Base-by-base conservation (phyloP, 805 yeast species). In the Candida maesae region DNA sequence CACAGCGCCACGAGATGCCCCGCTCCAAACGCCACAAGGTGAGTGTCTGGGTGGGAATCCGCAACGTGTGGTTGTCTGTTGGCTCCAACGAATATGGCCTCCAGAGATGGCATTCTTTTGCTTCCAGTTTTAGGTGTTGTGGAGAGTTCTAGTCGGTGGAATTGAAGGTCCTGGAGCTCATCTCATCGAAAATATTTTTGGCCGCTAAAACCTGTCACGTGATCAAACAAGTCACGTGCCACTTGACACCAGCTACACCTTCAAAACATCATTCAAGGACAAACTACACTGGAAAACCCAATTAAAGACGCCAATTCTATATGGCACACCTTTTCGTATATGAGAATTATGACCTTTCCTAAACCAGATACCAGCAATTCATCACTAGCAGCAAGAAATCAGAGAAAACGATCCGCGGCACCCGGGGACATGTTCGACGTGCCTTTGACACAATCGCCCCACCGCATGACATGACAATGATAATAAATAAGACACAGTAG, bases 51-150 rank as follows among this genome's bases (percentile, higher is more conserved):
- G 44, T 71, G 67, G 49, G 71, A 73, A 52, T 79, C 89, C 18
- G 80, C 71, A 6, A 74, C 77, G 44, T 73, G 76, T 5, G 78
- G 65, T 51, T 81, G 87, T 45, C 73, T 74, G 57, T 84, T 85
- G 26, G 87, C 88, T 13, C 95, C 95, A 15, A 76, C 67, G 56
- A 84, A 82, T 4, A 80, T 66, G 14, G 84, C 85, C 42, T 79
- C 83, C 1, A 39, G 40, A 24, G 35, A 38, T 2, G 53, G 38
- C 57, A 51, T 54, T 4, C 14, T 25, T 8, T 10, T 8, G n/a
- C 10, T 25, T n/a, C n/a, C n/a, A n/a, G n/a, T n/a, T n/a, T n/a
- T n/a, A n/a, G n/a, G n/a, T n/a, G n/a, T n/a, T n/a, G n/a, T n/a
- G n/a, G n/a, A n/a, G n/a, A n/a, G n/a, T n/a, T n/a, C n/a, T n/a